Evolutionary conservation across 2,329 filamentous ascomycete genomes (phyloP).

Genomic region (Metarhizium rileyi): DNA sequence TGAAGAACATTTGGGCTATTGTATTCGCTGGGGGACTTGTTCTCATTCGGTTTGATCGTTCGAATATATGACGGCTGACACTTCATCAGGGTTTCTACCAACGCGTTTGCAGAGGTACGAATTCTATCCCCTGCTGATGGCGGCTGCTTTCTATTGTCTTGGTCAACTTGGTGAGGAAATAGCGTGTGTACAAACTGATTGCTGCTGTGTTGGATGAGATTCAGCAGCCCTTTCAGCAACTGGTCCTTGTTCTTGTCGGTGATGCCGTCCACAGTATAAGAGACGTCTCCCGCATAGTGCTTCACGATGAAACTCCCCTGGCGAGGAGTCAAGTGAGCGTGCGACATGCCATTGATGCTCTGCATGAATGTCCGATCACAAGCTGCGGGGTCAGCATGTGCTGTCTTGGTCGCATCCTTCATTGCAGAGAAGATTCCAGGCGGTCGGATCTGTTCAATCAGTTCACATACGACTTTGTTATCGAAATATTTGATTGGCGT

Average conservation of each 20-base stretch:
- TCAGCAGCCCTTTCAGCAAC: conserved; percentile 85
- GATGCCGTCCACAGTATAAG: conserved; percentile 90
- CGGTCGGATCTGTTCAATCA: conserved; percentile 87
- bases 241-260: conserved; percentile 99
- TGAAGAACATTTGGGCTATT: conserved; percentile 88
- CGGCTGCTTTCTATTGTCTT: conserved; percentile 88
- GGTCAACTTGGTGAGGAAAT: conserved; percentile 89
- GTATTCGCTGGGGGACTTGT: conserved; percentile 91
- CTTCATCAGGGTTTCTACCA: conserved; percentile 94
- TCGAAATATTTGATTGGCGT: conserved; percentile 99
- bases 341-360: conserved; percentile 80
- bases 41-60: conserved; percentile 98
- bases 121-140: conserved; percentile 96
- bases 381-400: conserved; percentile 86
- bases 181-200: conserved; percentile 81
- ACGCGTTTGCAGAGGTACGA: conserved; percentile 83
- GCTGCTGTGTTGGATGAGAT: conserved; percentile 71
- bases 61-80: conserved; percentile 95
- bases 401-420: conserved; percentile 98
- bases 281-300: conserved; percentile 96
- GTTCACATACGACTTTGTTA: conserved; percentile 96
- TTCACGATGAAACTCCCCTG: conserved; percentile 98
- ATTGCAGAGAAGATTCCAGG: conserved; percentile 89
- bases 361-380: conserved; percentile 96
- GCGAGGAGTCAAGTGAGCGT: conserved; percentile 81